Conservation (phyloP, 148 eudicot species). For the Oxyria digyna region DNA sequence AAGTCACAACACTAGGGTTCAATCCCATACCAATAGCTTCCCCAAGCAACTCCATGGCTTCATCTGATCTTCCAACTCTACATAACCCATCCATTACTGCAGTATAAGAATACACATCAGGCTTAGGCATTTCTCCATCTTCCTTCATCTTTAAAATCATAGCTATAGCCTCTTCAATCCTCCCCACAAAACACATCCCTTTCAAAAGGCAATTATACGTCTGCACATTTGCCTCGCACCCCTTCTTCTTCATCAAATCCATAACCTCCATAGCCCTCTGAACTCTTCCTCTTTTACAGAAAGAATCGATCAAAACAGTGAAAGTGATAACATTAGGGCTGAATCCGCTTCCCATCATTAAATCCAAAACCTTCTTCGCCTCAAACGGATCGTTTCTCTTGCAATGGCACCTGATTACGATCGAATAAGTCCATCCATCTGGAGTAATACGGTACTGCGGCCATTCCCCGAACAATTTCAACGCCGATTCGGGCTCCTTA, state of each 20-base stretch:
- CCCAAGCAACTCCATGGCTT: constrained; percentile 63
- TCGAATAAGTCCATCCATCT: constrained; percentile 43
- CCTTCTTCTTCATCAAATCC: constrained; percentile 28
- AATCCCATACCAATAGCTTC: constrained; percentile 50
- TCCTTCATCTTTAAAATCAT: constrained; percentile 39
- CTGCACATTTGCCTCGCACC: constrained; percentile 50
- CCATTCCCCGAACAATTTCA: constrained; percentile 37
- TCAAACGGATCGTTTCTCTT: constrained; percentile 38
- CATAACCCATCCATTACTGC: constrained; percentile 87
- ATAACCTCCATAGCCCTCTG: constrained; percentile 53
- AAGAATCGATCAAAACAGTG: constrained; percentile 43
- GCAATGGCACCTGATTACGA: constrained; percentile 46
- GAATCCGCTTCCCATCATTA: constrained; percentile 41
- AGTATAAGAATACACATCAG: constrained; percentile 60
- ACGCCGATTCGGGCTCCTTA: constrained; percentile 46
- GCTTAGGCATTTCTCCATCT: constrained; percentile 15
- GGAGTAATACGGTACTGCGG: constrained; percentile 28
- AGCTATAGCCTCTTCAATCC: constrained; percentile 62
- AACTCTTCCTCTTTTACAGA: constrained; percentile 48
- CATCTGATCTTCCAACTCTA: constrained; percentile 77
- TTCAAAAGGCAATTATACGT: constrained; percentile 69
- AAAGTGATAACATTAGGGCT: constrained; percentile 48
- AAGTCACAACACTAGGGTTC: constrained; percentile 50
- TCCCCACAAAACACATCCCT: constrained; percentile 81
- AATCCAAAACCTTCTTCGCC: constrained; percentile 31